phyloP scores from a whole-genome alignment of 2,329 filamentous ascomycete genomes.

The Fusarium guadeloupense region DNA sequence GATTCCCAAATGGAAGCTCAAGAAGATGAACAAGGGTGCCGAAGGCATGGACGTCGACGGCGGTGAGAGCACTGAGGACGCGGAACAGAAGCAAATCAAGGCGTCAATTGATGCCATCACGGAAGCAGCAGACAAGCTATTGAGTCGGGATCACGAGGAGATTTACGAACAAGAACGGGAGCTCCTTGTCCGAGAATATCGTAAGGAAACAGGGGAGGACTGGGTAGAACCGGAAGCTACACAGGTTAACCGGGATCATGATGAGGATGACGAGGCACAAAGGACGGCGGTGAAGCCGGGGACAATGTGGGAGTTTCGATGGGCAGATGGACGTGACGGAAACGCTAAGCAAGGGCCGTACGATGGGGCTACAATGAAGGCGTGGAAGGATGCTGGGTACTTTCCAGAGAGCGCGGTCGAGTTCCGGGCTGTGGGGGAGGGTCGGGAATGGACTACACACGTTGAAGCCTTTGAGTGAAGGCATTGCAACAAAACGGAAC shows the following conservation, averaged over 20 bases:
- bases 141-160: slow-evolving; percentile 85
- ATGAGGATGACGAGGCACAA: slow-evolving; percentile 25
- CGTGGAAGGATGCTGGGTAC: slow-evolving; percentile 92
- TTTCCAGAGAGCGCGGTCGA: slow-evolving; percentile 82
- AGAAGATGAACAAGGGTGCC: slow-evolving; percentile 68
- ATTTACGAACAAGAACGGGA: slow-evolving; percentile 92
- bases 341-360: slow-evolving; percentile 86
- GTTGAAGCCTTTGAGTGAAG: slow-evolving; percentile 61
- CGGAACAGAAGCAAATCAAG: slow-evolving; percentile 74
- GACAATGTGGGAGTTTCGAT: slow-evolving; percentile 83
- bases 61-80: slow-evolving; percentile 61
- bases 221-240: slow-evolving; percentile 68
- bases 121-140: slow-evolving; percentile 85
- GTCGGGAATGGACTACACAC: slow-evolving; percentile 61
- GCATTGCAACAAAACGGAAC: slow-evolving; percentile 16
- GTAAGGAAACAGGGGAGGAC: slow-evolving; percentile 84
- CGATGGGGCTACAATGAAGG: slow-evolving; percentile 83
- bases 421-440: slow-evolving; percentile 69
- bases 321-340: slow-evolving; percentile 87
- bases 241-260: slow-evolving; percentile 44
- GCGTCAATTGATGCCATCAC: slow-evolving; percentile 84
- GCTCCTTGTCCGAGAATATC: slow-evolving; percentile 81
- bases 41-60: slow-evolving; percentile 76
- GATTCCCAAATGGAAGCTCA: slow-evolving; percentile 74
- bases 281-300: slow-evolving; percentile 31